phyloP scores from a whole-genome alignment of 2,329 filamentous ascomycete species.

The Curvularia eragrostidis region DNA sequence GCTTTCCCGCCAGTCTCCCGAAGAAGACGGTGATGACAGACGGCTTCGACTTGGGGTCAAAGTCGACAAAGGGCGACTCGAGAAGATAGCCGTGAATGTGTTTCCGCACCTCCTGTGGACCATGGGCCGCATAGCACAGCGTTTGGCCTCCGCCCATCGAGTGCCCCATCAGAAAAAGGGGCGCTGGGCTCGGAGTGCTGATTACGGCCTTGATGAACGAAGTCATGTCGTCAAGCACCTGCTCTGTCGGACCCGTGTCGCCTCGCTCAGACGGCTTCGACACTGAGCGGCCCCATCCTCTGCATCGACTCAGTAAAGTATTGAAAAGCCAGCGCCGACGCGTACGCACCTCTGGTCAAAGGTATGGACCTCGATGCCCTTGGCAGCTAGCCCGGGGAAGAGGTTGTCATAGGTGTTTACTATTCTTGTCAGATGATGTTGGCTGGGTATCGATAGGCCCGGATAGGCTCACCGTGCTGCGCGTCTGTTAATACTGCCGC shows the following conservation, averaged over 20 bases:
- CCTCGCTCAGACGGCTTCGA: slow-evolving; percentile 68
- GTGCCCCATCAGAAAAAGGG: slow-evolving; percentile 86
- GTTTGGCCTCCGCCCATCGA: slow-evolving; percentile 88
- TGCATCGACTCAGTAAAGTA: slow-evolving; percentile 20
- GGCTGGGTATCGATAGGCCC: not conserved
- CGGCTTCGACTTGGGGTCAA: slow-evolving; percentile 71
- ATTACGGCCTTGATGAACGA: slow-evolving; percentile 72
- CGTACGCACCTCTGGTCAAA: slow-evolving; percentile 73
- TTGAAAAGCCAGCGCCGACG: not conserved
- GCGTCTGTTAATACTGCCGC: slow-evolving; percentile 6
- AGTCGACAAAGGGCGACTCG: slow-evolving; percentile 79
- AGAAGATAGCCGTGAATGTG: slow-evolving; percentile 75
- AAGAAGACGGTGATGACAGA: slow-evolving; percentile 66
- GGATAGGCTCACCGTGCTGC: slow-evolving; percentile 21
- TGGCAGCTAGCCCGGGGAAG: slow-evolving; percentile 71
- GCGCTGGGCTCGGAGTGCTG: slow-evolving; percentile 61
- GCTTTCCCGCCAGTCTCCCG: slow-evolving; percentile 70
- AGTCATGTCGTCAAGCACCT: slow-evolving; percentile 78
- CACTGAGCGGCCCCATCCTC: slow-evolving; percentile 83
- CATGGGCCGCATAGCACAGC: slow-evolving; percentile 63
- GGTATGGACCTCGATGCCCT: slow-evolving; percentile 75
- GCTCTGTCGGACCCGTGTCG: slow-evolving; percentile 73
- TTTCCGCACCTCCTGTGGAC: slow-evolving; percentile 59
- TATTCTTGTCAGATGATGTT: slow-evolving; percentile 37
- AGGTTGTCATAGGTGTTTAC: slow-evolving; percentile 77